A percentile compares a stretch with the other conserved stretches of the same genome.
Evolutionary conservation across 179 eudicot species (phyloP).

Genomic region (Beta lomatogona): DNA sequence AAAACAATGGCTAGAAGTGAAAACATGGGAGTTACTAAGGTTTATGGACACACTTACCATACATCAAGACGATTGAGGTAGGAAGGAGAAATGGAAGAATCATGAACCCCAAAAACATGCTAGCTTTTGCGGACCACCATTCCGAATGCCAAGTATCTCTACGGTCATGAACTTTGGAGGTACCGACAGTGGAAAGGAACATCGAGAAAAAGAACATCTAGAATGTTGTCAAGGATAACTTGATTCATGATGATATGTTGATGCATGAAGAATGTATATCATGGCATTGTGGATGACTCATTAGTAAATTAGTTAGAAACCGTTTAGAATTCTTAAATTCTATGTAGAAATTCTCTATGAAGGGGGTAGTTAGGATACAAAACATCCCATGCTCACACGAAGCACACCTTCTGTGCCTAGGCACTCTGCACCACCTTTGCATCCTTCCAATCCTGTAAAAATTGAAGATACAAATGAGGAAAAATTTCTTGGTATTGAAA

Average conservation of each 20-base stretch:
- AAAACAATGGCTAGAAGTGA: background rate
- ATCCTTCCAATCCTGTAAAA: conserved; percentile 55
- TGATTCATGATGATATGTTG: background rate
- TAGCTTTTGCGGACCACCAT: conserved; percentile 65
- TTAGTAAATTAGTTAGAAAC: too few species aligned
- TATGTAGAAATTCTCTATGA: background rate
- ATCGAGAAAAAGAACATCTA: conserved; percentile 62
- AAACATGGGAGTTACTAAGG: background rate
- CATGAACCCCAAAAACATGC: conserved; percentile 49
- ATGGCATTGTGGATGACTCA: background rate
- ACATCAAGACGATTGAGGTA: conserved; percentile 43
- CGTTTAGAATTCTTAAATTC: background rate
- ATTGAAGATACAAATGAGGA: background rate
- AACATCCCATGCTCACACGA: conserved; percentile 84
- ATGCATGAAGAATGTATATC: background rate
- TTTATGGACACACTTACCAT: conserved; percentile 49
- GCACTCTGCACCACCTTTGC: conserved; percentile 58
- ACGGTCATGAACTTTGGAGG: conserved; percentile 47
- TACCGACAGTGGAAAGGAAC: conserved; percentile 62
- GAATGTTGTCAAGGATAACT: conserved; percentile 42
- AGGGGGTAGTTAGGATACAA: conserved; percentile 53
- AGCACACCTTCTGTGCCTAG: conserved; percentile 80
- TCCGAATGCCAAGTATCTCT: conserved; percentile 69
- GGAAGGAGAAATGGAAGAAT: conserved; percentile 59
- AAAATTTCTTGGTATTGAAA: background rate